A percentile compares a stretch with the other conserved stretches of the same genome.
Evolutionary conservation across 257 asterid genomes (phyloP).

Genomic region (Solanum microdontum): DNA sequence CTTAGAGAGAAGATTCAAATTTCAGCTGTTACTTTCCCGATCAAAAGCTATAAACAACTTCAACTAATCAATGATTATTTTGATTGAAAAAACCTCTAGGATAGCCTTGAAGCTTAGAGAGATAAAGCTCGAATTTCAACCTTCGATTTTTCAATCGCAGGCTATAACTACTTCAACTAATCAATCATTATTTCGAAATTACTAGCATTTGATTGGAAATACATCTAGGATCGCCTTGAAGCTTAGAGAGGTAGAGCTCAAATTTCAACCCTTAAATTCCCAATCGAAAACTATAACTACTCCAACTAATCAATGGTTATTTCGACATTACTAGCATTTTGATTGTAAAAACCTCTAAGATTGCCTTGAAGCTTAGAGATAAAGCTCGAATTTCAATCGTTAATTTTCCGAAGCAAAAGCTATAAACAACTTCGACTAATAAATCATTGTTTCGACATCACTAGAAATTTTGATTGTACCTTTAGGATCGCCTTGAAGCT

Average conservation of each 20-base stretch:
- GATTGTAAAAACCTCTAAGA: not conserved
- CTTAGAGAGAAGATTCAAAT: not conserved
- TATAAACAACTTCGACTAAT: not conserved
- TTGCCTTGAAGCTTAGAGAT: not conserved
- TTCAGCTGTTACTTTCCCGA: not conserved
- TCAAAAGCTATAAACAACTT: not conserved
- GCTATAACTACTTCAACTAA: not conserved
- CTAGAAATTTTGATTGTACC: not conserved
- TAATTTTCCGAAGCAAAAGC: not conserved
- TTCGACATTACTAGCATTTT: not conserved
- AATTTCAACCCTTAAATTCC: not conserved
- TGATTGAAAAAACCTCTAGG: too few species aligned
- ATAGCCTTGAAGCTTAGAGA: not conserved
- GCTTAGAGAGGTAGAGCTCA: constrained; percentile 2
- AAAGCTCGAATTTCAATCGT: not conserved
- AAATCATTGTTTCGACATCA: not conserved
- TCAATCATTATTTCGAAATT: not conserved
- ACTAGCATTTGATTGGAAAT: not conserved
- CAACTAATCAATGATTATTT: not conserved
- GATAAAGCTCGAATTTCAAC: constrained; percentile 2
- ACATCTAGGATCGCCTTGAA: not conserved
- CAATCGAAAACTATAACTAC: not conserved
- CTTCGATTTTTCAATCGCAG: not conserved
- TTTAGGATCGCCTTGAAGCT: not conserved
- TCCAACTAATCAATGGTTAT: not conserved